Percentiles rank a stretch among this genome's conserved stretches.
Evolutionary conservation across 2,329 filamentous ascomycete genomes (phyloP).

Genomic region (Xylaria sp.): DNA sequence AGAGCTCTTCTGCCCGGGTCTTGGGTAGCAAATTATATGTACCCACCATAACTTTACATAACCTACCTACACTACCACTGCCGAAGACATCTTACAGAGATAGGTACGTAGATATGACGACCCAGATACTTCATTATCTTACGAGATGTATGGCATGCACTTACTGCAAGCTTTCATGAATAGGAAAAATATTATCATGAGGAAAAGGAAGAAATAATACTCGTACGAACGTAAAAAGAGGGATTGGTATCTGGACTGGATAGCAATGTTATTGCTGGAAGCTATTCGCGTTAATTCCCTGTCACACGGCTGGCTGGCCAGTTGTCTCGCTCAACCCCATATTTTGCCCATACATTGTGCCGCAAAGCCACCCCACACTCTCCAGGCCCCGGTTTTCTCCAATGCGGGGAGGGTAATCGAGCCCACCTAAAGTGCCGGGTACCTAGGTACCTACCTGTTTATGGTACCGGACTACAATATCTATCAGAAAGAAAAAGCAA

Average conservation of each 20-base stretch:
- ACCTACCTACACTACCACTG: background rate
- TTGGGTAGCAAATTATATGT: slow-evolving; percentile 6
- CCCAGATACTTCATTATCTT: background rate
- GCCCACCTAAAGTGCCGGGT: background rate
- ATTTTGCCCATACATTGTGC: slow-evolving; percentile 7
- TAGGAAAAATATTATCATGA: background rate
- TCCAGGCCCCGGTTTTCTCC: slow-evolving; percentile 25
- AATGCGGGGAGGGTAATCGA: slow-evolving; percentile 13
- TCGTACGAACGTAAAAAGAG: slow-evolving; percentile 12
- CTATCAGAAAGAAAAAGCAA: slow-evolving; percentile 25
- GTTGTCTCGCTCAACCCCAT: slow-evolving; percentile 19
- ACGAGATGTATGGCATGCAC: background rate
- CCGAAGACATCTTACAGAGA: background rate
- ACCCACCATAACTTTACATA: background rate
- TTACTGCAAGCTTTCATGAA: background rate
- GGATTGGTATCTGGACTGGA: slow-evolving; percentile 14
- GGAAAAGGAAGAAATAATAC: background rate
- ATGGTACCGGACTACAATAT: background rate
- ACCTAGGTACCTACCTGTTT: background rate
- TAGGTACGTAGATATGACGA: background rate
- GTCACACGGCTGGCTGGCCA: slow-evolving; percentile 11
- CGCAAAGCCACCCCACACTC: slow-evolving; percentile 24
- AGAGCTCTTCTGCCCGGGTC: background rate
- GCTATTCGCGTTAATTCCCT: background rate
- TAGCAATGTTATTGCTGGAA: slow-evolving; percentile 14